A percentile compares a stretch with the other conserved stretches of the same genome.
phyloP scores from a whole-genome alignment of 768 basidiomycete genomes.

The Candolleomyces efflorescens region DNA sequence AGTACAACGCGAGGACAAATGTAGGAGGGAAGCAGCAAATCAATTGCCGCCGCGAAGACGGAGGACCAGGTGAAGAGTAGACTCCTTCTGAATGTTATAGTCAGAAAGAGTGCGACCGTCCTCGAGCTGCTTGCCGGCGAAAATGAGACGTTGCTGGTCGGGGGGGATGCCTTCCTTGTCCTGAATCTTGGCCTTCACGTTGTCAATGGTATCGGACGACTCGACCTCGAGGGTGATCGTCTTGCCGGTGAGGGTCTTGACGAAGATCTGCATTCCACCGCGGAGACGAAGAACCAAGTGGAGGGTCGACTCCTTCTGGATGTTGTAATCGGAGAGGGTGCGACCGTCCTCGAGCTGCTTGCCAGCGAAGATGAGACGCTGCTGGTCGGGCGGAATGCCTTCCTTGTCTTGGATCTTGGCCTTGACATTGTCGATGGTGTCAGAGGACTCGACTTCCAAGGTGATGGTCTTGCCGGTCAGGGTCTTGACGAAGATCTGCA shows the following conservation, averaged over 20 bases:
- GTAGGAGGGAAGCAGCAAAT: not conserved
- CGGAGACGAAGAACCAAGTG: constrained; percentile 73
- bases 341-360: constrained; percentile 95
- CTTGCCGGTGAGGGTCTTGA: constrained; percentile 72
- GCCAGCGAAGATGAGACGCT: constrained; percentile 88
- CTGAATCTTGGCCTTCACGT: constrained; percentile 75
- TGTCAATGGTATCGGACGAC: constrained; percentile 73
- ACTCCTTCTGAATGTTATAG: constrained; percentile 75
- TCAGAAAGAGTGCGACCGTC: constrained; percentile 76
- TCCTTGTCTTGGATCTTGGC: constrained; percentile 84
- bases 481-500: constrained; percentile 91
- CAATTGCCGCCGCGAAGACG: constrained; percentile 72
- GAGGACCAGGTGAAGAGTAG: constrained; percentile 69
- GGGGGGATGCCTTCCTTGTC: constrained; percentile 81
- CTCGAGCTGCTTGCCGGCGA: constrained; percentile 76
- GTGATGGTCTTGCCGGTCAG: constrained; percentile 92
- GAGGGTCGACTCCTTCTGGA: constrained; percentile 77
- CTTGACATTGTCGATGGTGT: constrained; percentile 93
- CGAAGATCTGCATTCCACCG: constrained; percentile 69
- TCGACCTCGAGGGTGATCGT: constrained; percentile 75
- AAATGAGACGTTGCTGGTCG: constrained; percentile 76
- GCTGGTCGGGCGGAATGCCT: constrained; percentile 82
- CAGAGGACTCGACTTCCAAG: constrained; percentile 89
- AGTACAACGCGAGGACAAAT: no score
- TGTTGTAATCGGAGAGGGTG: constrained; percentile 81